These are phyloP conservation scores for Kazachstania taianensis DNA, from an alignment of 805 yeast genomes.

Conservation along the genomic window DNA sequence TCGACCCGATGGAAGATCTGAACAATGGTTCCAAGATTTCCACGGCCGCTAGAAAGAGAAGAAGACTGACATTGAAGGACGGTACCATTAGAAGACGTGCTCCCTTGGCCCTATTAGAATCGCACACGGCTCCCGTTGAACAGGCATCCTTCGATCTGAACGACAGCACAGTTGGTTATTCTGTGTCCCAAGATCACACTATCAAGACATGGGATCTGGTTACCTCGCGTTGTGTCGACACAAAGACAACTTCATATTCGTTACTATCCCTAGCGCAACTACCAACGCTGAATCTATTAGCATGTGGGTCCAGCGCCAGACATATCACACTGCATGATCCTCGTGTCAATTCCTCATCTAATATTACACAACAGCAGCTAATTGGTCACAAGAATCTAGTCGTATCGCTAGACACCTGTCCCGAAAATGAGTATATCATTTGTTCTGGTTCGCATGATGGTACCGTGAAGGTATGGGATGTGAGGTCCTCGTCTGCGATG, in stretches of 20 bases:
- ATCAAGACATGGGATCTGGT: constrained; percentile 94
- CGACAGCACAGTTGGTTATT: constrained; percentile 78
- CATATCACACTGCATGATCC: constrained; percentile 93
- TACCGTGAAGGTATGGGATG: constrained; percentile 90
- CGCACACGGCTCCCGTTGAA: constrained; percentile 83
- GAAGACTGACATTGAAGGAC: constrained; percentile 70
- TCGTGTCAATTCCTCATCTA: constrained; percentile 47
- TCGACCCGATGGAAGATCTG: constrained; percentile 39
- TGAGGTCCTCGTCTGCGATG: constrained; percentile 73
- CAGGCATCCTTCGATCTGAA: constrained; percentile 63
- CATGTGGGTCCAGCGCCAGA: constrained; percentile 96
- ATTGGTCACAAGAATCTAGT: constrained; percentile 90
- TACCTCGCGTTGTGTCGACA: constrained; percentile 75
- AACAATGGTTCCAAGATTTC: constrained; percentile 42
- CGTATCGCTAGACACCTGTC: constrained; percentile 61
- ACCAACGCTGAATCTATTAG: constrained; percentile 58
- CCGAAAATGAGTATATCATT: constrained; percentile 71
- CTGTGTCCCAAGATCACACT: constrained; percentile 92
- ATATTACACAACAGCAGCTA: constrained; percentile 61
- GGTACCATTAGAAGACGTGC: constrained; percentile 70
- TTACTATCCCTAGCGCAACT: constrained; percentile 65
- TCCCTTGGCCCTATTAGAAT: constrained; percentile 67
- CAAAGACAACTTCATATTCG: constrained; percentile 79
- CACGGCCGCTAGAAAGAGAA: constrained; percentile 79
- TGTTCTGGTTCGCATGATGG: constrained; percentile 96